Evolutionary conservation across 2,329 filamentous ascomycete genomes (phyloP).

Genomic region (Coniochaeta sp.): DNA sequence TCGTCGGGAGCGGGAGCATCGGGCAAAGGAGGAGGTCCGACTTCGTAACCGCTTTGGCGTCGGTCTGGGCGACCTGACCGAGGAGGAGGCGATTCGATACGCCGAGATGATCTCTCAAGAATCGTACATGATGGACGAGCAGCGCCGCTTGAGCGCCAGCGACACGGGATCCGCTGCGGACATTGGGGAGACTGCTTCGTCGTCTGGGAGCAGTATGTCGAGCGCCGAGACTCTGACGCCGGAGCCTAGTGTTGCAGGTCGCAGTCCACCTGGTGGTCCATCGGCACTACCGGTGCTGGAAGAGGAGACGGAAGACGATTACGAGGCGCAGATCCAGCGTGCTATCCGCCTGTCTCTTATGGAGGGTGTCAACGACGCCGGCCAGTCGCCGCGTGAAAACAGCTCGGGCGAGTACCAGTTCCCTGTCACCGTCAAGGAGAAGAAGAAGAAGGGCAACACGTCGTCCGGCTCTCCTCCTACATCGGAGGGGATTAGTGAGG

Average conservation of each 20-base stretch:
- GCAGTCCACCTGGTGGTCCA: slow-evolving; percentile 19
- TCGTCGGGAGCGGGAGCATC: slow-evolving; percentile 61
- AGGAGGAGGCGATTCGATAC: slow-evolving; percentile 58
- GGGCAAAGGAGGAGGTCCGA: slow-evolving; percentile 59
- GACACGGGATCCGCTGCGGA: slow-evolving; percentile 44
- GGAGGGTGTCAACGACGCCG: slow-evolving; percentile 43
- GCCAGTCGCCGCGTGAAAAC: slow-evolving; percentile 35
- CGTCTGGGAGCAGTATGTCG: slow-evolving; percentile 27
- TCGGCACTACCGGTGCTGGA: slow-evolving; percentile 12
- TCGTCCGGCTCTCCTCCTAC: slow-evolving; percentile 21
- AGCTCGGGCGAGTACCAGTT: slow-evolving; percentile 44
- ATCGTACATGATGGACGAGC: slow-evolving; percentile 47
- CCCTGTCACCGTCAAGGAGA: slow-evolving; percentile 39
- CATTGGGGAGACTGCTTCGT: slow-evolving; percentile 34
- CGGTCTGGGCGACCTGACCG: slow-evolving; percentile 60
- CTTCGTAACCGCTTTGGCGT: slow-evolving; percentile 79
- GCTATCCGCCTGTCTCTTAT: slow-evolving; percentile 55
- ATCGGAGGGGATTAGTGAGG: slow-evolving; percentile 16
- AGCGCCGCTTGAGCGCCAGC: slow-evolving; percentile 43
- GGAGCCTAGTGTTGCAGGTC: slow-evolving; percentile 42
- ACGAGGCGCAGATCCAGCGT: slow-evolving; percentile 54
- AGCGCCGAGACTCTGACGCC: slow-evolving; percentile 43
- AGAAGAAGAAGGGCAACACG: slow-evolving; percentile 32
- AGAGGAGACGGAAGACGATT: slow-evolving; percentile 42
- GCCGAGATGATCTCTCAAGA: slow-evolving; percentile 62